These are phyloP conservation scores for Vitis rotundifolia DNA, from an alignment of 164 flowering plant genomes.

Conservation along the genomic window DNA sequence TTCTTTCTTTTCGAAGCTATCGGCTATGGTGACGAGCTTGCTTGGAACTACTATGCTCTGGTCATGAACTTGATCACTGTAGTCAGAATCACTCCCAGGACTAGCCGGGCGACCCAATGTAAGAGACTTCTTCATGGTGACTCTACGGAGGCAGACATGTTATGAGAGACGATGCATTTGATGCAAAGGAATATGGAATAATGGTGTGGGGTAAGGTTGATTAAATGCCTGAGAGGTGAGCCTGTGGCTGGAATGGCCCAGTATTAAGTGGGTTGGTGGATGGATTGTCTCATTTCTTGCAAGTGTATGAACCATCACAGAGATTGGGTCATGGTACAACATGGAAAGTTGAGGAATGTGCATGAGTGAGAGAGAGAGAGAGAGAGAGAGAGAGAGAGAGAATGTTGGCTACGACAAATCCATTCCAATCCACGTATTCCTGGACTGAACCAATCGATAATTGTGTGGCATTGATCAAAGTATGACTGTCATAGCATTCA, in stretches of 20 bases:
- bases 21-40: slow-evolving; percentile 20
- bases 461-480: slow-evolving; percentile 21
- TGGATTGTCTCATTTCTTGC: slow-evolving; percentile 14
- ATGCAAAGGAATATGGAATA: not conserved
- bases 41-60: slow-evolving; percentile 40
- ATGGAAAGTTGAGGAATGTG: not conserved
- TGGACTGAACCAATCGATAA: slow-evolving; percentile 16
- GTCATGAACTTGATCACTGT: slow-evolving; percentile 19
- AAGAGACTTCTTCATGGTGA: slow-evolving; percentile 28
- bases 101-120: slow-evolving; percentile 13
- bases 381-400: not conserved
- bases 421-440: slow-evolving; percentile 16
- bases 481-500: not conserved
- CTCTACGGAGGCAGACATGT: not conserved
- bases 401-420: slow-evolving; percentile 23
- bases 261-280: slow-evolving; percentile 29
- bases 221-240: slow-evolving; percentile 50
- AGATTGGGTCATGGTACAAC: not conserved
- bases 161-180: slow-evolving; percentile 1
- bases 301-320: not conserved
- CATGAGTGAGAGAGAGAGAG: not conserved
- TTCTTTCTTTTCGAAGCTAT: slow-evolving; percentile 53
- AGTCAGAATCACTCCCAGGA: slow-evolving; percentile 23
- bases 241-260: slow-evolving; percentile 45
- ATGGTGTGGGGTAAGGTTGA: slow-evolving; percentile 19